These are phyloP conservation scores for Aspergillus asperescens DNA, from an alignment of 495 filamentous ascomycete genomes.

Conservation along the genomic window DNA sequence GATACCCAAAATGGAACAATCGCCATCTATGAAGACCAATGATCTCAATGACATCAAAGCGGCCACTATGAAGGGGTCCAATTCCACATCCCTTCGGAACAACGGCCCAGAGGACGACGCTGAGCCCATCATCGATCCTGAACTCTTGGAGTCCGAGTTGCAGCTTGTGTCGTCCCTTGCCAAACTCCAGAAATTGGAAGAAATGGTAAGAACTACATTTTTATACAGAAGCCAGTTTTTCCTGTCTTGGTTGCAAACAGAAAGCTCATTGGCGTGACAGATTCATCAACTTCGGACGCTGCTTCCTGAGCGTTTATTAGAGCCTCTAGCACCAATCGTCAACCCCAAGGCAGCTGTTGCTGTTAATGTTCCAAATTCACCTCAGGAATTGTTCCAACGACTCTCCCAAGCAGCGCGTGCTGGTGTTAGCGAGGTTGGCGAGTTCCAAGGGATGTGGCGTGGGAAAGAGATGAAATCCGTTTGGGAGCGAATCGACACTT, in stretches of 20 bases:
- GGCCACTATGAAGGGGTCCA: not conserved
- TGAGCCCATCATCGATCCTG: not conserved
- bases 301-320: slow-evolving; percentile 36
- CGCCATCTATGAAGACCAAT: slow-evolving; percentile 2
- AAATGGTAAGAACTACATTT: slow-evolving; percentile 25
- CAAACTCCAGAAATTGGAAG: slow-evolving; percentile 41
- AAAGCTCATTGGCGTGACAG: slow-evolving; percentile 14
- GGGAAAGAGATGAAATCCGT: slow-evolving; percentile 33
- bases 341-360: slow-evolving; percentile 20
- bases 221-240: not conserved
- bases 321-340: slow-evolving; percentile 30
- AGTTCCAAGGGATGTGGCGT: slow-evolving; percentile 35
- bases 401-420: slow-evolving; percentile 25
- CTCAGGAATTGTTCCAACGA: slow-evolving; percentile 23
- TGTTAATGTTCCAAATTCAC: slow-evolving; percentile 24
- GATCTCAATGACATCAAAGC: not conserved
- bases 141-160: slow-evolving; percentile 32
- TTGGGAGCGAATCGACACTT: slow-evolving; percentile 33
- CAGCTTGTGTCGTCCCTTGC: slow-evolving; percentile 41
- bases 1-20: slow-evolving; percentile 14
- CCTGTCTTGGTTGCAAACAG: not conserved
- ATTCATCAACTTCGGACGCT: slow-evolving; percentile 41
- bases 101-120: not conserved
- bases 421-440: slow-evolving; percentile 27
- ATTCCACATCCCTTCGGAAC: not conserved